Evolutionary conservation across 1,139 yeast species (phyloP), one percentile per base, ranked within the genome.

Genomic region (Geotrichum citri-aurantii): DNA sequence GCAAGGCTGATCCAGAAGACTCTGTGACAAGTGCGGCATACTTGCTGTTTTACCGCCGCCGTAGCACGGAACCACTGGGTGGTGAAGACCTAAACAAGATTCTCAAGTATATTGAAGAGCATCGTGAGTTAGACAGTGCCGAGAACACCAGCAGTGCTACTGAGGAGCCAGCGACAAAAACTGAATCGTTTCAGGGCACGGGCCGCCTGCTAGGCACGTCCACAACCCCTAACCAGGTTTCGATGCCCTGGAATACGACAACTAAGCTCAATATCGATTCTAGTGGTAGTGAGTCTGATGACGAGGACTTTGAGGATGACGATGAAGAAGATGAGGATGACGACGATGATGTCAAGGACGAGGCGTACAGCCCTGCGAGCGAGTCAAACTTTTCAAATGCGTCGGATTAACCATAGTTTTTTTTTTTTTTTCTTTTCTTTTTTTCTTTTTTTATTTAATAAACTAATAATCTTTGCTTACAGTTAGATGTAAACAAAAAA

Each of bases 1-100:
- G 68, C 1, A 78, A 77, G 48, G 77, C 83, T 0, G 80, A 82
- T 57, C 88, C 96, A 0, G 78, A 78, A 31, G 81, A 83, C 50
- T 64, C 74, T 11, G 76, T 92, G n/a, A 79, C 86, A 1, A 85
- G 90, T 2, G 90, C 96, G 2, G 99, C 99, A 0, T 93, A 93
- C 70, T 75, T 93, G 63, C 74, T 93, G 58, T 93, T 93, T 67
- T 93, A 93, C 72, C 79, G 95, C 59, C 84, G 84, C 60, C 78
- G 92, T 63, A 66, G 67, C 1, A 46, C 64, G n/a, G 66, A 63
- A 3, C 68, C 71, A 12, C 69, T 78, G 40, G 78, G 71, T 61
- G 51, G 64, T 61, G 69, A 65, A 17, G 62, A 64, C n/a, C 63
- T 77, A 52, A 64, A 63, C 19, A 65, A 69, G 3, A 64, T 73